Evolutionary conservation across 1,139 yeast genomes (phyloP).

Genomic region (Debaryomyces psychrophilus): DNA sequence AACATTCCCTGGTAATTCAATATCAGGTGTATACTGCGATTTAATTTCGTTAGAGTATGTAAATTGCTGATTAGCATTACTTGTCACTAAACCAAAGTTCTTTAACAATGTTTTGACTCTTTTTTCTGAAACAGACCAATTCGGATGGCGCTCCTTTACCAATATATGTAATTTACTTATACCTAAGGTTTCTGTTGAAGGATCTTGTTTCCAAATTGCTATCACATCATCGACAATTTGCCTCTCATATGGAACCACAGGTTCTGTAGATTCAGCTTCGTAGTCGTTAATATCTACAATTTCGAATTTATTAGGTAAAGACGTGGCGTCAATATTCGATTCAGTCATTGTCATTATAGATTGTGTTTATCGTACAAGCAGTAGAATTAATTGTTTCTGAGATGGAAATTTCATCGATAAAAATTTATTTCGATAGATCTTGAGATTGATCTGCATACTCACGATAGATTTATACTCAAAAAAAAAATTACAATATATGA

Average conservation of each 20-base stretch:
- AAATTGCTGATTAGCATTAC: constrained; percentile 35
- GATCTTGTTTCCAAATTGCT: constrained; percentile 69
- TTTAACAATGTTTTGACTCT: constrained; percentile 57
- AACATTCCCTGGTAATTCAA: constrained; percentile 51
- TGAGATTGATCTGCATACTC: not conserved
- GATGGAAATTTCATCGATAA: not conserved
- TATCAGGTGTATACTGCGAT: constrained; percentile 55
- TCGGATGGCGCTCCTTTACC: constrained; percentile 54
- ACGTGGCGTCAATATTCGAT: not conserved
- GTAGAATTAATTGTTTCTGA: not conserved
- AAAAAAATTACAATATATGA: too few species aligned
- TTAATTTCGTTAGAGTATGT: constrained; percentile 57
- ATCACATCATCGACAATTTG: constrained; percentile 66
- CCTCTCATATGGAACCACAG: constrained; percentile 60
- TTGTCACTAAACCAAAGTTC: constrained; percentile 53
- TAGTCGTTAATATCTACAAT: constrained; percentile 39
- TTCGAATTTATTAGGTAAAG: constrained; percentile 25
- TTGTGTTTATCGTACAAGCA: not conserved
- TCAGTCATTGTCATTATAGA: not conserved
- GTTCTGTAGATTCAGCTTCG: constrained; percentile 27
- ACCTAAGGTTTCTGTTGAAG: constrained; percentile 62
- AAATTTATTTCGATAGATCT: constrained; percentile 1
- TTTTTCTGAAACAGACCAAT: constrained; percentile 67
- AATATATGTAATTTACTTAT: constrained; percentile 54
- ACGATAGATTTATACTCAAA: not conserved